Base-by-base conservation (phyloP, 1,284 basidiomycete genomes). In the Ganoderma leucocontextum region DNA sequence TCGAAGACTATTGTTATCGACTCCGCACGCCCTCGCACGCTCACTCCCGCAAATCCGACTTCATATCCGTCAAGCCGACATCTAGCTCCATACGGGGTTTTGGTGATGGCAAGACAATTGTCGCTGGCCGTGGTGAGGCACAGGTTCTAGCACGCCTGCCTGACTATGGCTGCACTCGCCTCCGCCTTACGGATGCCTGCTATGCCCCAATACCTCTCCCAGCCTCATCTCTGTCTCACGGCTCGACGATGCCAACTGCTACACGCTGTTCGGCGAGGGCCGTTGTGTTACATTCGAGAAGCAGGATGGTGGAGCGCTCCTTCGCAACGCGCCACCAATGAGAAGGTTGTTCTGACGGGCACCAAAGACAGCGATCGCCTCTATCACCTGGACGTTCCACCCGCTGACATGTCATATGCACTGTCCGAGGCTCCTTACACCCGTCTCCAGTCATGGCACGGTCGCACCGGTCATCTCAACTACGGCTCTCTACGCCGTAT, bases 141-240 rank as follows among this genome's bases (percentile, higher is more conserved):
- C 65, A 66, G 22, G 33, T 66, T 8, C 19, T 66, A 5, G 65
- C 65, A 0, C 6, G 60, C 19, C 22, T 62, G 33, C 65, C 65
- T 2, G 60, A 62, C 36, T 13, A 19, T n/a, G 42, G 60, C 35
- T 41, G 55, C 60, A 58, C 65, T 22, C 65, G 60, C 25, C 60
- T 66, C 6, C 65, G 65, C 7, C 65, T 66, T 39, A 61, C 13
- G 29, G 65, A 62, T 19, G 25, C 65, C 17, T 66, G 65, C 52
- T 66, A 62, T 19, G 52, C 52, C 17, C 65, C 17, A 53, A 60
- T 19, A 66, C 65, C 33, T 66, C 65, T 9, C 65, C 65, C 19
- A 66, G 65, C 33, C 60, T 66, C n/a, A 66, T 66, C 65, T 66
- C 65, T 33, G 60, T 66, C 25, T 66, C 60, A 36, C 52, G 65